These are phyloP conservation scores for Polygonum aviculare DNA, from an alignment of 148 eudicot genomes.

Conservation along the genomic window DNA sequence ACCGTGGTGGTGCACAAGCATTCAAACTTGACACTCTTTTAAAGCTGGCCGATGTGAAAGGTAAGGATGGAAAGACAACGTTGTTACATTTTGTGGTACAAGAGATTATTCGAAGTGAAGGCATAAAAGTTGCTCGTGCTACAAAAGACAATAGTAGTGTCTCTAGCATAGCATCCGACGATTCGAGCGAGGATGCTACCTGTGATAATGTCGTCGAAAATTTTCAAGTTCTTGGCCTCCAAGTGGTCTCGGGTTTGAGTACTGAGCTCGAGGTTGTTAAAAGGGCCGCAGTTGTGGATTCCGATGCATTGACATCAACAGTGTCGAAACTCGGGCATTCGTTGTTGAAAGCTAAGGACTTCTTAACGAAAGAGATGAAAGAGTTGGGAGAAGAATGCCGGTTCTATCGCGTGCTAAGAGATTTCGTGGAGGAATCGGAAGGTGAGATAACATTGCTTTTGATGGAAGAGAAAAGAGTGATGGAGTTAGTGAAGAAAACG, in stretches of 20 bases:
- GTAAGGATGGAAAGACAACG: conserved; percentile 80
- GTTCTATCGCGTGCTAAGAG: conserved; percentile 29
- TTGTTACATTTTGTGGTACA: conserved; percentile 75
- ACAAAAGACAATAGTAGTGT: conserved; percentile 39
- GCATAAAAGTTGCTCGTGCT: conserved; percentile 46
- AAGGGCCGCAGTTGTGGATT: conserved; percentile 59
- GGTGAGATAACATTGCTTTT: conserved; percentile 36
- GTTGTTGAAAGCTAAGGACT: conserved; percentile 31
- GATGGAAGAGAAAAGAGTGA: conserved; percentile 63
- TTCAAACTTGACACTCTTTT: conserved; percentile 80
- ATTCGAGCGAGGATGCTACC: conserved; percentile 20
- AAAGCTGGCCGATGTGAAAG: conserved; percentile 81
- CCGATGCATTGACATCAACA: conserved; percentile 39
- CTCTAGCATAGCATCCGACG: neutral
- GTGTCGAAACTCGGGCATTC: conserved; percentile 46
- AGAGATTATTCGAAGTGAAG: conserved; percentile 76
- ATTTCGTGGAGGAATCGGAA: conserved; percentile 47
- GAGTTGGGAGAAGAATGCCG: conserved; percentile 27
- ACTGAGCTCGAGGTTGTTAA: conserved; percentile 54
- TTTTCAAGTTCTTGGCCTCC: conserved; percentile 47
- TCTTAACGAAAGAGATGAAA: conserved; percentile 45
- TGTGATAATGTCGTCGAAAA: conserved; percentile 26
- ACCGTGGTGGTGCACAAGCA: conserved; percentile 90
- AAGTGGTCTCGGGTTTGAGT: conserved; percentile 51
- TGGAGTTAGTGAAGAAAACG: conserved; percentile 53